Evolutionary conservation across 305 asterid species (phyloP), one percentile per base, ranked within the genome.

Genomic region (Fraxinus paxiana): DNA sequence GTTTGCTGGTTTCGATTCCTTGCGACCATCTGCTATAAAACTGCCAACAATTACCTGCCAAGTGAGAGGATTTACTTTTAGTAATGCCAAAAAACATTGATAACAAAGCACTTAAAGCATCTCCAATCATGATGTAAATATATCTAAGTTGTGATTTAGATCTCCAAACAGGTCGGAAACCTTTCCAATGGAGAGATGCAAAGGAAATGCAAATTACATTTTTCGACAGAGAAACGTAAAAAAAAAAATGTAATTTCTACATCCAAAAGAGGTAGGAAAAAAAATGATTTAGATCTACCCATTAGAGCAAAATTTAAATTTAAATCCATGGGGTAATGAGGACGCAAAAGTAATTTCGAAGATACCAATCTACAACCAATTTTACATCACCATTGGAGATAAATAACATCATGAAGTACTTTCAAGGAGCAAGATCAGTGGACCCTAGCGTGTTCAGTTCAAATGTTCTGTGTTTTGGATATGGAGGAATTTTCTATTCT

Each of bases 41-140:
- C 93, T 90, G 79, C 90, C 91, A 65, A 91, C 90, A n/a, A 91
- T 83, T 13, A 89, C 91, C 95, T 91, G 92, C 78, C 83, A 63
- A 24, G 34, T 12, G n/a, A 20, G 5, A 83, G 34, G 56, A 63
- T 5, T 6, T 2, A 71, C 26, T 79, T 71, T 70, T 41, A 18
- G 46, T 31, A 9, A 31, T 17, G 75, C 69, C 72, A 63, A 24
- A 63, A 38, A 43, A 22, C 33, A 63, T 24, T 63, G 71, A 8
- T 63, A 1, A 63, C 13, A 24, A 24, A 63, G 72, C n/a, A 24
- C 51, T 41, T 41, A 0, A 5, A 10, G 5, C 51, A 41, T 41
- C 51, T 41, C n/a, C 48, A 38, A 38, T 38, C 4, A 4, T 1
- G 5, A 41, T 41, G n/a, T 41, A 41, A 41, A 41, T 41, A 41